A percentile compares a stretch with the other conserved stretches of the same genome.
These are phyloP conservation scores for Gleditsia sinensis DNA, from an alignment of 306 rosid species.

Conservation along the genomic window DNA sequence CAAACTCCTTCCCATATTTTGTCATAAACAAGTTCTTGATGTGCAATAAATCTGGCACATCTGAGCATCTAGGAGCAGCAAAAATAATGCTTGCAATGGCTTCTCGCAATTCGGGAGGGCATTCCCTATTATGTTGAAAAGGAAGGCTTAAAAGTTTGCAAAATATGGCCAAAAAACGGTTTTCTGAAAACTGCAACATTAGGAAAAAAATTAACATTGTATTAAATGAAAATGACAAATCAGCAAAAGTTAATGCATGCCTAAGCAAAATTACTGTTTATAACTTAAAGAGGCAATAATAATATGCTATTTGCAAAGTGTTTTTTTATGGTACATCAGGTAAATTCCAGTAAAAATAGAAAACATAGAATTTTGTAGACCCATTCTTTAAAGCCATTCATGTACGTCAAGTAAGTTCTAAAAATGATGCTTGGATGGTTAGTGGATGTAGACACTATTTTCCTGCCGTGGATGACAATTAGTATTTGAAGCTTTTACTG, in stretches of 20 bases:
- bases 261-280: too few relatives aligned
- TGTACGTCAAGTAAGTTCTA: too few relatives aligned
- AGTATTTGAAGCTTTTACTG: too few relatives aligned
- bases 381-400: too few relatives aligned
- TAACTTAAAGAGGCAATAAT: neutral
- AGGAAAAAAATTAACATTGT: neutral
- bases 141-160: conserved; percentile 26
- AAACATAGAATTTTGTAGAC: too few relatives aligned
- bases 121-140: conserved; percentile 62
- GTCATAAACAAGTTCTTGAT: conserved; percentile 79
- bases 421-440: too few relatives aligned
- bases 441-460: too few relatives aligned
- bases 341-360: too few relatives aligned
- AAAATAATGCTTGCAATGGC: conserved; percentile 91
- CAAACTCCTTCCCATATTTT: conserved; percentile 92
- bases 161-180: conserved; percentile 1
- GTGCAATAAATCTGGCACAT: conserved; percentile 90
- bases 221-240: neutral
- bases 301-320: too few relatives aligned
- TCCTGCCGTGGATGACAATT: too few relatives aligned
- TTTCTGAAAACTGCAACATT: conserved; percentile 13
- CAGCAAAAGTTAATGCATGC: neutral
- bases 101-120: conserved; percentile 90
- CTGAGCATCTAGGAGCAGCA: conserved; percentile 99
- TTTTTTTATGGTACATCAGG: too few relatives aligned